Evolutionary conservation across 768 basidiomycete species (phyloP), one percentile per base, ranked within the genome.

Genomic region (Boletus subcaerulescens): DNA sequence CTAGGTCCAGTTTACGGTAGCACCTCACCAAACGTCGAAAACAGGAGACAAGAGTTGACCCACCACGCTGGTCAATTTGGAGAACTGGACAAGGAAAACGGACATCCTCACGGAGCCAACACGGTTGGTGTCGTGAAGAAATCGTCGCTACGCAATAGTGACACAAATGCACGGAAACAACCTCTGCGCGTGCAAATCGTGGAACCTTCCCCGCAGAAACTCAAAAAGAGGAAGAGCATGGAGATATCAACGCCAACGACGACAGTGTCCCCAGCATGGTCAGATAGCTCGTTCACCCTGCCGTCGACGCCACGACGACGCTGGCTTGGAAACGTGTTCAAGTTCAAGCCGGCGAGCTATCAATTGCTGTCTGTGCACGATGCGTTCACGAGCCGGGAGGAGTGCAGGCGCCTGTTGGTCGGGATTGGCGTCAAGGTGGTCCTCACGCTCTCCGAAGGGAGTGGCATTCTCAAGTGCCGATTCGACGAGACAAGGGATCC

Each of bases 291-390:
- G 41, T 73, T 76, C 18, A 71, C 74, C 2, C 73, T 75, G n/a
- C 73, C 77, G 4, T 71, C 76, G 42, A 71, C 80, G 29, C 75
- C 76, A 52, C 72, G 73, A 72, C 82, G 83, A 57, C 82, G 79
- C 48, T 98, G 95, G 96, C 82, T 99, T 57, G 84, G 85, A 42
- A 89, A 86, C 63, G 80, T 97, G 40, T 95, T 98, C 80, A 89
- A 83, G 67, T 86, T 92, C 75, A 91, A 87, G 64, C 84, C 90
- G 0, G 74, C 82, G 31, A 77, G 72, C 31, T 83, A 82, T 62
- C 65, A 67, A 24, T 74, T 94, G 12, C 69, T 82, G 41, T 91
- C 87, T 5, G 70, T 76, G 14, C 76, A 80, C 52, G 83, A 86
- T 55, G 70, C 78, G 12, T 77, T 83, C 57, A 83, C 79, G 39